phyloP scores from a whole-genome alignment of 768 basidiomycete species.

The Collybia sordida region DNA sequence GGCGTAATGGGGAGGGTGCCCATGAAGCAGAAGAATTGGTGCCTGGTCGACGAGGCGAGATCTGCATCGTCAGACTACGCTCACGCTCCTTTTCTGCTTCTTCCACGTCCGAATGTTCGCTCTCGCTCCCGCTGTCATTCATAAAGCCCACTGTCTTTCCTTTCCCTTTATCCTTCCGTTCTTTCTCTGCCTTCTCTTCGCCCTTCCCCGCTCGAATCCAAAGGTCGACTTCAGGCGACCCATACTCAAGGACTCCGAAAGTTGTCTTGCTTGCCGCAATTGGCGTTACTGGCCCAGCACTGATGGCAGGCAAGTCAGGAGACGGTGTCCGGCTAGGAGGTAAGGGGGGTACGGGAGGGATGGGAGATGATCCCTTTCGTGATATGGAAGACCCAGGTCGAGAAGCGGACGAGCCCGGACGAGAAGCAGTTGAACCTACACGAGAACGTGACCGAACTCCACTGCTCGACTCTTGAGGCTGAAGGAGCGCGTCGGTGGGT shows the following conservation, averaged over 20 bases:
- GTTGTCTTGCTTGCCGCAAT: conserved; percentile 16
- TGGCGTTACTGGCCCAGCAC: conserved; percentile 29
- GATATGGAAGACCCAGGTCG: conserved; percentile 28
- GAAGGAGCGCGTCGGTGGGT: neutral
- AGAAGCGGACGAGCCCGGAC: conserved; percentile 9
- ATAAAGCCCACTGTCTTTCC: conserved; percentile 50
- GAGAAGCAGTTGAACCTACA: conserved; percentile 12
- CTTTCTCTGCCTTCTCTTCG: conserved; percentile 19
- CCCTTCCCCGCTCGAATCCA: conserved; percentile 47
- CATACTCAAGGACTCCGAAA: conserved; percentile 41
- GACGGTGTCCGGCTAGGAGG: conserved; percentile 37
- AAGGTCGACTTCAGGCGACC: conserved; percentile 50
- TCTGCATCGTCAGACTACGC: conserved; percentile 49
- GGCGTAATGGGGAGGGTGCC: conserved; percentile 40
- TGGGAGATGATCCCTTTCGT: conserved; percentile 16
- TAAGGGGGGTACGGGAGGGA: conserved; percentile 19
- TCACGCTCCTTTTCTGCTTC: conserved; percentile 25
- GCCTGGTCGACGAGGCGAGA: conserved; percentile 52
- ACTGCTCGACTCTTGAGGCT: conserved; percentile 4
- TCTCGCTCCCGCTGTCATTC: conserved; percentile 26
- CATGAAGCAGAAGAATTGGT: conserved; percentile 29
- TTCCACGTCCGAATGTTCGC: conserved; percentile 21
- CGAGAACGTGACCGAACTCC: conserved; percentile 10
- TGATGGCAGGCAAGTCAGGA: conserved; percentile 38
- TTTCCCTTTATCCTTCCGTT: conserved; percentile 27